Evolutionary conservation across 129 eudicot species (phyloP).

Genomic region (Tagetes erecta): DNA sequence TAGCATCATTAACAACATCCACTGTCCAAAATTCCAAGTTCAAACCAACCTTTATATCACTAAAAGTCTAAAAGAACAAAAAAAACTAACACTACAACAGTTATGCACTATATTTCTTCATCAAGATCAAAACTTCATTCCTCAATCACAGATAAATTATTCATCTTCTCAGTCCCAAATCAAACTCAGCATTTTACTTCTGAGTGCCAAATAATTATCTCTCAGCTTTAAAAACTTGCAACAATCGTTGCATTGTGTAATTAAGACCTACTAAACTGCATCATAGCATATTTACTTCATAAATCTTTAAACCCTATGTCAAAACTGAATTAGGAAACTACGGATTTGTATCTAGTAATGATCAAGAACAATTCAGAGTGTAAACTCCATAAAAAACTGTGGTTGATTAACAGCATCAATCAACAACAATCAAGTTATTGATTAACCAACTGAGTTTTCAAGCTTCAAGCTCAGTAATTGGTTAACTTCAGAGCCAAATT

Average conservation of each 20-base stretch:
- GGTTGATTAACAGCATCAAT: too few species aligned
- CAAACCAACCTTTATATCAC: not conserved
- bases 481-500: constrained; percentile 93
- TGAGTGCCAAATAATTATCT: not conserved
- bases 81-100: not conserved
- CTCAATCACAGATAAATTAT: too few species aligned
- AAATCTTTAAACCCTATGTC: not conserved
- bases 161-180: too few species aligned
- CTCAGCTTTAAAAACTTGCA: not conserved
- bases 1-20: constrained; percentile 9
- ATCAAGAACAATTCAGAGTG: too few species aligned
- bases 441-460: constrained; percentile 91
- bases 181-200: too few species aligned
- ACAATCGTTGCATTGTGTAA: not conserved
- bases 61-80: not conserved
- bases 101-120: too few species aligned
- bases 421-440: too few species aligned
- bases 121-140: too few species aligned
- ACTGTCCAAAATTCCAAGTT: constrained; percentile 4
- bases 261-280: not conserved
- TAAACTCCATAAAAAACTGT: too few species aligned
- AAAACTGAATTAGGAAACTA: too few species aligned
- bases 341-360: too few species aligned
- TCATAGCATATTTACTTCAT: not conserved
- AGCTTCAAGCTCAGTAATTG: constrained; percentile 95